These are phyloP conservation scores for Emmonsiellopsis sp. DNA, from an alignment of 2,329 filamentous ascomycete species.

Conservation along the genomic window DNA sequence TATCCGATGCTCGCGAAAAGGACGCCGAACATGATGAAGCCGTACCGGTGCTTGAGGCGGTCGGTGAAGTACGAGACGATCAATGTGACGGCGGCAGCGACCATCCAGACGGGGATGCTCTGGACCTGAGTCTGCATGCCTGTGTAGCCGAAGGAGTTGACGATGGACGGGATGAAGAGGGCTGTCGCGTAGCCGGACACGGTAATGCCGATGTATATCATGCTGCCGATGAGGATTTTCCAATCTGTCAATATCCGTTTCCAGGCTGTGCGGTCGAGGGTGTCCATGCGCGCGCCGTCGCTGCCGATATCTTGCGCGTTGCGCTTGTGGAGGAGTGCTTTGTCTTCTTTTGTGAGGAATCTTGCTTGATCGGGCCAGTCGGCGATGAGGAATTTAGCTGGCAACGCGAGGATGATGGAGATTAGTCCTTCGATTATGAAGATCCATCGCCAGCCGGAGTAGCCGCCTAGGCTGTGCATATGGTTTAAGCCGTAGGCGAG, in stretches of 20 bases:
- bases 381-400: conserved; percentile 20
- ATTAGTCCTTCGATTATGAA: conserved; percentile 28
- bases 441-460: conserved; percentile 24
- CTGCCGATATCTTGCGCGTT: conserved; percentile 14
- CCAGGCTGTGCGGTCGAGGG: conserved; percentile 18
- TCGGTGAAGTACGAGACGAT: conserved; percentile 21
- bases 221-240: conserved; percentile 24
- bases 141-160: conserved; percentile 24
- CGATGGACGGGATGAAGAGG: conserved; percentile 27
- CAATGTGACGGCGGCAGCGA: conserved; percentile 20
- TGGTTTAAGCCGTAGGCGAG: conserved; percentile 18
- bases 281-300: conserved; percentile 20
- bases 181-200: conserved; percentile 26
- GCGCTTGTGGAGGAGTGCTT: conserved; percentile 16
- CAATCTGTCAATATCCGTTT: conserved; percentile 22
- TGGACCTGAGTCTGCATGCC: conserved; percentile 25
- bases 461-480: conserved; percentile 21
- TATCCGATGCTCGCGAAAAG: conserved; percentile 25
- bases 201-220: conserved; percentile 26
- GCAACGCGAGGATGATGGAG: conserved; percentile 18
- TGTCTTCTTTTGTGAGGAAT: conserved; percentile 22
- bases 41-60: conserved; percentile 23
- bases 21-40: conserved; percentile 28
- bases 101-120: conserved; percentile 26
- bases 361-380: conserved; percentile 25